Percentiles rank a stretch among this genome's conserved stretches.
phyloP scores from a whole-genome alignment of 176 grass and related monocot species.

The Melocanna baccifera region DNA sequence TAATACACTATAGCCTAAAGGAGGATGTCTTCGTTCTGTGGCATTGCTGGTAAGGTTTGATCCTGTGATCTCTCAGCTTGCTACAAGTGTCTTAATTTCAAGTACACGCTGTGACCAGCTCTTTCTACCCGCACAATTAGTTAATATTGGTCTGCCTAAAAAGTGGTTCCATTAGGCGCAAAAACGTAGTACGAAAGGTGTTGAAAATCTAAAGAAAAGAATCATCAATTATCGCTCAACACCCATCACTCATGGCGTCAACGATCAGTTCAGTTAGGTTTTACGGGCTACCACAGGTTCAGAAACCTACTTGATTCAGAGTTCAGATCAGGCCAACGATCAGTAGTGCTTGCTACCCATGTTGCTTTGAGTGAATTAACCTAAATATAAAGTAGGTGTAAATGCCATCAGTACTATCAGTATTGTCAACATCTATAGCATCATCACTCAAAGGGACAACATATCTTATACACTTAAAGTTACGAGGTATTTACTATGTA shows the following conservation, averaged over 20 bases:
- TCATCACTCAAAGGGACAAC: neutral
- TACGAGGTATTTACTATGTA: too few species aligned
- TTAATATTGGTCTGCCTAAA: neutral
- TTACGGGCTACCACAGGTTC: slow-evolving; percentile 5
- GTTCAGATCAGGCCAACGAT: neutral
- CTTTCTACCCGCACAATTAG: neutral
- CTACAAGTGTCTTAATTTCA: too few species aligned
- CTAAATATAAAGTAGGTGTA: neutral
- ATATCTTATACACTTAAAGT: too few species aligned
- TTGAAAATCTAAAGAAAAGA: neutral
- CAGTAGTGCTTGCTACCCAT: neutral
- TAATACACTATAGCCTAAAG: too few species aligned
- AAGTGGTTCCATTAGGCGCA: neutral
- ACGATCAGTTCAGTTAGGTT: slow-evolving; percentile 9
- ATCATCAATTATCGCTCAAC: neutral
- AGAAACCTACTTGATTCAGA: neutral
- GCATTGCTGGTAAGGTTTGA: too few species aligned
- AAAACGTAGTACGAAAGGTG: neutral
- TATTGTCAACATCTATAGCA: slow-evolving; percentile 11
- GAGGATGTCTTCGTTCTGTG: too few species aligned
- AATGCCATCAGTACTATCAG: neutral
- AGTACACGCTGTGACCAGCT: too few species aligned
- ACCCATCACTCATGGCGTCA: neutral
- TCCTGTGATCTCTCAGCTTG: too few species aligned
- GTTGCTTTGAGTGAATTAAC: neutral